phyloP scores from a whole-genome alignment of 2,329 filamentous ascomycete genomes.

The Aspergillus jensenii region DNA sequence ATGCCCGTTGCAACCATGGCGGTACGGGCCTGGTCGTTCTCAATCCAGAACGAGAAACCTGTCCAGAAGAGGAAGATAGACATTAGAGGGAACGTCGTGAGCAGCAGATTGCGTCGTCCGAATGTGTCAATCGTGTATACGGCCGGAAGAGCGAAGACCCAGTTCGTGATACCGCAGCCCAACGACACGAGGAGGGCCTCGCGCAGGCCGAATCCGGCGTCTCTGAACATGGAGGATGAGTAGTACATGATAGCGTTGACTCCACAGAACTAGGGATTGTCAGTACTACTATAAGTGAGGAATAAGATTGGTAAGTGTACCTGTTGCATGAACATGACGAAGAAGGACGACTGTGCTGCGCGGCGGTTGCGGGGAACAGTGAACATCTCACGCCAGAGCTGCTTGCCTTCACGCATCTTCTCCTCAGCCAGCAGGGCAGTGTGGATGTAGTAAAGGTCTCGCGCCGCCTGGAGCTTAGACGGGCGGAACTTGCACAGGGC shows the following conservation, averaged over 20 bases:
- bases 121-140: constrained; percentile 67
- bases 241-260: constrained; percentile 63
- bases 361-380: constrained; percentile 63
- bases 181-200: constrained; percentile 60
- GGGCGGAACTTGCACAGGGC: constrained; percentile 52
- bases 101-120: constrained; percentile 61
- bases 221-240: constrained; percentile 60
- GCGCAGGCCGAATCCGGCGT: constrained; percentile 53
- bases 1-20: constrained; percentile 45
- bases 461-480: constrained; percentile 54
- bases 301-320: background rate
- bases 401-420: constrained; percentile 51
- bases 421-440: constrained; percentile 62
- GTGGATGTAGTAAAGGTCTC: constrained; percentile 58
- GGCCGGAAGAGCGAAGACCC: constrained; percentile 63
- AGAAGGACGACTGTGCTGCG: constrained; percentile 56
- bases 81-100: constrained; percentile 65
- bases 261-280: constrained; percentile 40
- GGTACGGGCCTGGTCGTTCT: constrained; percentile 29
- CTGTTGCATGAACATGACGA: constrained; percentile 68
- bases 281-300: background rate
- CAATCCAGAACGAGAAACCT: constrained; percentile 53
- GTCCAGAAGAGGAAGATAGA: constrained; percentile 44
- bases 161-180: constrained; percentile 66
- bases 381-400: constrained; percentile 58